Base-by-base conservation (phyloP, 495 filamentous ascomycete genomes). In the Hyaloscypha bicolor region DNA sequence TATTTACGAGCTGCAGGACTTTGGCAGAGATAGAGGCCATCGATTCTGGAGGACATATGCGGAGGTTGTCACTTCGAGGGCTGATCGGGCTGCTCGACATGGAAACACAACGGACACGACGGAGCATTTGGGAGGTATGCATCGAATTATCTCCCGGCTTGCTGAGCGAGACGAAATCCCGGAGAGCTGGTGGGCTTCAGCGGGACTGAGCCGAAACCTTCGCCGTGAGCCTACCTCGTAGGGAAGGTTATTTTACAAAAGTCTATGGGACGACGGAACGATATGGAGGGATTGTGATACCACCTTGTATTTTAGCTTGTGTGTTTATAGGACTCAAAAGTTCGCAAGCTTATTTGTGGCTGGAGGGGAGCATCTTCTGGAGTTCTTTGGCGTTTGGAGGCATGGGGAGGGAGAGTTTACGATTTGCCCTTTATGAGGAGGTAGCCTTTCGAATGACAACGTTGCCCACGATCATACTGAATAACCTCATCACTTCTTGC, bases 141-240 rank as follows among this genome's bases (percentile, higher is more conserved):
- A 89, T 69, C 80, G 83, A 35, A 87, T 94, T 25, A 79, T 93
- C 62, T 82, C 86, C 68, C 81, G 85, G 33, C 81, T 93, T 67
- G 85, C 87, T 57, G 80, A 85, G 11, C 79, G 90, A 9, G 83
- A 89, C 70, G 89, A 93, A 71, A 87, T 93, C 66, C 88, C 90
- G 0, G 90, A 93, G 57, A 85, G 89, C 59, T 92, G 88, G 87
- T 94, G 91, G 91, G 85, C 84, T 57, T 84, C 86, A 68, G 89
- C 86, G 65, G 91, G 91, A 4, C 80, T 93, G 58, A 86, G 81
- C 66, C 85, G 87, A 69, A 87, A 82, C 16, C 76, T 85, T 69
- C 77, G 79, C n/a, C 80, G 79, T 25, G 81, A 81, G 57, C 67
- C 71, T 12, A 37, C 64, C 3, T 52, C 12, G 33, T 72, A 51